Evolutionary conservation across 179 eudicot species (phyloP), one percentile per base, ranked within the genome.

Genomic region (Gypsophila paniculata): DNA sequence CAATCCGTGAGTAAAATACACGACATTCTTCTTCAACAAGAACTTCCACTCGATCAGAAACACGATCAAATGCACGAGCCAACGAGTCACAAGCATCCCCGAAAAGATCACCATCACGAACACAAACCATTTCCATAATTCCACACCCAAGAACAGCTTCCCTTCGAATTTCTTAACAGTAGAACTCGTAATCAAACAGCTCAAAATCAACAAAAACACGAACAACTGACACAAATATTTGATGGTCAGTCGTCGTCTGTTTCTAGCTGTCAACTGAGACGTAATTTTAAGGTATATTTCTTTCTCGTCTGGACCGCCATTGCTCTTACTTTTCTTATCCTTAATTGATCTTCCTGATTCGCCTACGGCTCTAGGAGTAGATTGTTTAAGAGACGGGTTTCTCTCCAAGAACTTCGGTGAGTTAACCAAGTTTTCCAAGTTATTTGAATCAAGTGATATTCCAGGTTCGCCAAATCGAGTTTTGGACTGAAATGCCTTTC

Each of bases 1-100:
- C 57, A 83, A 76, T 4, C 84, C 86, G 11, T 42, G 46, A 6
- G 46, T 42, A 6, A 42, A 42, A 42, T 42, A 42, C 8, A 42
- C 46, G 46, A 80, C 78, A 42, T 81, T 78, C 49, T 83, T 83
- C 68, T 68, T 71, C 70, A 80, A 38, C 66, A 81, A 34, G 17
- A 83, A 83, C 42, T 81, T 78, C 78, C 86, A 78, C 69, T 80
- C 84, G 63, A 83, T 78, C 21, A 80, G 62, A 52, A 83, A 83
- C 58, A 83, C 86, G 38, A 78, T n/a, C 2, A 73, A 48, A 29
- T 78, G 75, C 17, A 80, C 78, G 34, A 78, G 10, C 86, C 84
- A 80, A 2, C 65, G 61, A 49, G 84, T 72, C 0, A 83, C 53
- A 72, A 83, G 46, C 80, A 73, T 70, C 13, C 86, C 86, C 48